Evolutionary conservation across 2,329 filamentous ascomycete species (phyloP), one percentile per base, ranked within the genome.

Genomic region (Trichoderma brevicompactum): DNA sequence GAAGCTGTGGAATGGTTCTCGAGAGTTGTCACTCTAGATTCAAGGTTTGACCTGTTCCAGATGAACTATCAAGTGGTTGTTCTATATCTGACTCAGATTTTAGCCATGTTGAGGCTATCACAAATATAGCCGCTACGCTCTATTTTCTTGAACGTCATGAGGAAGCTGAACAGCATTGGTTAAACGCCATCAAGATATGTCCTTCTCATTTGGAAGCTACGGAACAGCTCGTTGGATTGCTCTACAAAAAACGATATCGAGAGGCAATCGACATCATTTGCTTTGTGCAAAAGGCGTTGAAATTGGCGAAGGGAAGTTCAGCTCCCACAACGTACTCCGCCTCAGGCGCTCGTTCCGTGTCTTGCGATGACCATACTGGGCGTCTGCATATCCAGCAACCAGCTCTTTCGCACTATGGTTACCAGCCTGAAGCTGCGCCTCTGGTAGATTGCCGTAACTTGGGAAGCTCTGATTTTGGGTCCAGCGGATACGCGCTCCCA

Each of bases 181-280:
- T 90, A 69, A 87, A 86, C 67, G 93, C 93, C n/a, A 88, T 98
- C 32, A 91, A 88, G 73, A 81, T 92, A 65, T 89, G 92, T 8
- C 95, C 95, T 0, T 91, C 88, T 73, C 96, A 96, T 77, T 91
- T 99, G 65, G 95, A 99, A 79, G 94, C 95, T 7, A 92, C 95
- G 2, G 95, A 99, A 75, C 94, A 98, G 79, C 84, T 99, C 1
- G 91, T 98, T 36, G 92, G 93, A 1, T 81, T 98, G 53, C 78
- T 98, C 17, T 97, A 94, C 74, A 92, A 89, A 67, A 90, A 96
- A 65, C 86, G 94, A 68, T 91, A 89, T 55, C 88, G 85, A 71
- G 92, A 98, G 74, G 95, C 95, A 7, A 89, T 99, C 66, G 87
- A 90, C 55, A 88, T 97, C 58, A 97, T 99, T 70, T 87, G 91